phyloP scores from a whole-genome alignment of 768 basidiomycete species.

The Termitomyces sp. region DNA sequence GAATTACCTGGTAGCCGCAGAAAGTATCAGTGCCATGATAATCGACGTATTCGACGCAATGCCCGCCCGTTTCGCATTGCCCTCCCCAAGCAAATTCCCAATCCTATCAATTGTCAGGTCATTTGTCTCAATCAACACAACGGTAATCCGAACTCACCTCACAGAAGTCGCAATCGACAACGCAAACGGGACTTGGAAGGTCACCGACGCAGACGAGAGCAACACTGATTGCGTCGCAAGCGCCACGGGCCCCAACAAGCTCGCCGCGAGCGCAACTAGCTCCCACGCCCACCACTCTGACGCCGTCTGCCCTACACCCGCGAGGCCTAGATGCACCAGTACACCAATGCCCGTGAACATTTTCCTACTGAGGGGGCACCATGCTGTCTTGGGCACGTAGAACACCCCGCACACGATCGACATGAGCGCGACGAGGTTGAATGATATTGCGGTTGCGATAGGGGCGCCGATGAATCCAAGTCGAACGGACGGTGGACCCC shows the following conservation, averaged over 20 bases:
- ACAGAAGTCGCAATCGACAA: slow-evolving; percentile 82
- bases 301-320: slow-evolving; percentile 82
- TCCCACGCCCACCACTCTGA: slow-evolving; percentile 99
- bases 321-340: slow-evolving; percentile 70
- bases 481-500: slow-evolving; percentile 75
- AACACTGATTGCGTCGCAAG: slow-evolving; percentile 90
- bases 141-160: slow-evolving; percentile 38
- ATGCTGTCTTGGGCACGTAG: slow-evolving; percentile 66
- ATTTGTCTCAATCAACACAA: neutral
- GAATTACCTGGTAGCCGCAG: slow-evolving; percentile 57
- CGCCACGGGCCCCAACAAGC: slow-evolving; percentile 64
- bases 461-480: slow-evolving; percentile 93
- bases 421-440: slow-evolving; percentile 71
- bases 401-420: slow-evolving; percentile 61
- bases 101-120: slow-evolving; percentile 39
- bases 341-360: slow-evolving; percentile 66
- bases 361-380: slow-evolving; percentile 66
- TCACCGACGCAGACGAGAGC: slow-evolving; percentile 65
- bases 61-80: slow-evolving; percentile 65
- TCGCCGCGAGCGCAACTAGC: slow-evolving; percentile 56
- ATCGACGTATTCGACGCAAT: slow-evolving; percentile 63
- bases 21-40: slow-evolving; percentile 58
- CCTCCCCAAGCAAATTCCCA: slow-evolving; percentile 85
- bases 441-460: slow-evolving; percentile 80
- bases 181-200: slow-evolving; percentile 82